These are phyloP conservation scores for Telopea speciosissima DNA, from an alignment of 177 flowering plant genomes.

Conservation along the genomic window DNA sequence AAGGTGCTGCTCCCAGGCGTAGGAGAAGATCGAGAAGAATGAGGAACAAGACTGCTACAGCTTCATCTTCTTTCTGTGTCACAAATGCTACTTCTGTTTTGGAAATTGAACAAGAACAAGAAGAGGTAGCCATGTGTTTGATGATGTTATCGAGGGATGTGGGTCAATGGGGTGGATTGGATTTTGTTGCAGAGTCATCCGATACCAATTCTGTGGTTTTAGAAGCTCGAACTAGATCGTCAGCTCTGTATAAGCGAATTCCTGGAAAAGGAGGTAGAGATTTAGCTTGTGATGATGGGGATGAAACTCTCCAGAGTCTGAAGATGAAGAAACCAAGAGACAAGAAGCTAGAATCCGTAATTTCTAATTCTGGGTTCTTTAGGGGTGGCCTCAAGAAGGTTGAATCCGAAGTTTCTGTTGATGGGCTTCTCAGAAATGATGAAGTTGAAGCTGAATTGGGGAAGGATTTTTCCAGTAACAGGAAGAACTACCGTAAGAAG, in stretches of 20 bases:
- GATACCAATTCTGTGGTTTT: slow-evolving; percentile 54
- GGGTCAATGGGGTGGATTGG: slow-evolving; percentile 27
- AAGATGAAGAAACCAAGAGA: slow-evolving; percentile 22
- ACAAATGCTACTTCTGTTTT: slow-evolving; percentile 39
- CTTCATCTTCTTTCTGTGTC: slow-evolving; percentile 26
- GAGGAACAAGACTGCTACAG: slow-evolving; percentile 26
- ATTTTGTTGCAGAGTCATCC: slow-evolving; percentile 50
- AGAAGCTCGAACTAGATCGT: slow-evolving; percentile 52
- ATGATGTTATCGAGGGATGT: slow-evolving; percentile 78
- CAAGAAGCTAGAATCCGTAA: slow-evolving; percentile 22
- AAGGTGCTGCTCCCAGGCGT: slow-evolving; percentile 28
- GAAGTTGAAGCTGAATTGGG: slow-evolving; percentile 26
- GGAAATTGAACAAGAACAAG: slow-evolving; percentile 57
- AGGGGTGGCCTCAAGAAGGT: slow-evolving; percentile 23
- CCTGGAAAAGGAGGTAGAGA: slow-evolving; percentile 14
- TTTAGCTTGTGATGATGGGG: slow-evolving; percentile 18
- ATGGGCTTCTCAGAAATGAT: slow-evolving; percentile 27
- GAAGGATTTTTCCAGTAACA: slow-evolving; percentile 11
- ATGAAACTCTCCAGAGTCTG: slow-evolving; percentile 16
- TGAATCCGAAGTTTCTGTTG: slow-evolving; percentile 33
- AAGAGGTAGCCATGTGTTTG: slow-evolving; percentile 70
- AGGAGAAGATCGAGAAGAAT: slow-evolving; percentile 42
- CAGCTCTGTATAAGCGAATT: slow-evolving; percentile 23
- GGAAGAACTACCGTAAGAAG: background rate
- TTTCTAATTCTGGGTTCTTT: slow-evolving; percentile 20